Conservation (phyloP, 805 yeast species). For the Dipodascopsis uninucleata region DNA sequence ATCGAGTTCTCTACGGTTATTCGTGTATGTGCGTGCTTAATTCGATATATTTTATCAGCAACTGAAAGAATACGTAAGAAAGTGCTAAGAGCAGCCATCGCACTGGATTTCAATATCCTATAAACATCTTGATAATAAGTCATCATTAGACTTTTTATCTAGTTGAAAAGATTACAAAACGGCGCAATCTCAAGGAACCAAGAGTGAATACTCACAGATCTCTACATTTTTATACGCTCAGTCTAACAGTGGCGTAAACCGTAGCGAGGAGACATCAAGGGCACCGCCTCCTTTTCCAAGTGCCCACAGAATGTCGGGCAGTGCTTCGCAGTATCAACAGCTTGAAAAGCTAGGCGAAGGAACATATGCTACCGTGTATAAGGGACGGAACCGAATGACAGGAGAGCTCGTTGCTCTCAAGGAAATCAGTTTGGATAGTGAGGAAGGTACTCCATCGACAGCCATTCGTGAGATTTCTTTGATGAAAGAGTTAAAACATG, state of each 20-base stretch:
- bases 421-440: constrained; percentile 90
- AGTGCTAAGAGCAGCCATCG: too few species aligned
- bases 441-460: constrained; percentile 98
- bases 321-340: constrained; percentile 24
- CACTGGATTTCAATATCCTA: too few species aligned
- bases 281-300: neutral
- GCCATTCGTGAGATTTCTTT: constrained; percentile 95
- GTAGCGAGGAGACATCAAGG: neutral
- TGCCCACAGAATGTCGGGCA: constrained; percentile 9
- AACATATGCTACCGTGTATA: constrained; percentile 98
- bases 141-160: neutral
- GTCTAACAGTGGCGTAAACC: neutral
- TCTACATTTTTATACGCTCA: constrained; percentile 3
- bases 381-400: constrained; percentile 79
- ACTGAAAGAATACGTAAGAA: too few species aligned
- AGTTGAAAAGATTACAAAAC: neutral
- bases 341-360: constrained; percentile 91
- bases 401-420: constrained; percentile 91
- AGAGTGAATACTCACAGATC: constrained; percentile 11
- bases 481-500: constrained; percentile 91
- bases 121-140: too few species aligned
- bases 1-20: too few species aligned
- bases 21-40: too few species aligned
- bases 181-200: too few species aligned
- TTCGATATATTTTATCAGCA: too few species aligned